phyloP scores from a whole-genome alignment of 2,329 filamentous ascomycete genomes.

The Trichophyton schoenleinii region DNA sequence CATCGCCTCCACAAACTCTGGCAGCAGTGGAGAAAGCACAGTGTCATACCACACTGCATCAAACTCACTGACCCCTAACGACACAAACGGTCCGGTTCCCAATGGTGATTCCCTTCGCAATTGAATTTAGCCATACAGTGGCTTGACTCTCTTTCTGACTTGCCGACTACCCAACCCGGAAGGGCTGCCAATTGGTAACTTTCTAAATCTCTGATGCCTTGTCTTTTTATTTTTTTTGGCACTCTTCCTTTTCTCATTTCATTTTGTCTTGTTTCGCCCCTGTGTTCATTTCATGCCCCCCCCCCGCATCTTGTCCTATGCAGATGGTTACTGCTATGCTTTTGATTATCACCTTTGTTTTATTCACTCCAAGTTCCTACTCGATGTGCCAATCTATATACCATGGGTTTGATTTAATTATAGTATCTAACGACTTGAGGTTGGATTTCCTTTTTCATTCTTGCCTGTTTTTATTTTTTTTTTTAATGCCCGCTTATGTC shows the following conservation, averaged over 20 bases:
- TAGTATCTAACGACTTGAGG: neutral
- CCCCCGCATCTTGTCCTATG: neutral
- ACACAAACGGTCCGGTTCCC: neutral
- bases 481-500: neutral
- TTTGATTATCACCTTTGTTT: neutral
- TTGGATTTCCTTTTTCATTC: neutral
- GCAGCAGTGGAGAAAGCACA: neutral
- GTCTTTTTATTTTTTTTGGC: neutral
- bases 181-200: neutral
- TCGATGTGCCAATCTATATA: neutral
- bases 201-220: neutral
- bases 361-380: neutral
- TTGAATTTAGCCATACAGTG: neutral
- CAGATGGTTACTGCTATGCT: neutral
- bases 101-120: neutral
- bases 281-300: neutral
- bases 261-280: neutral
- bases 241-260: neutral
- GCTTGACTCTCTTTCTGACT: neutral
- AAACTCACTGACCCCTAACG: neutral
- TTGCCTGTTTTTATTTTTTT: neutral
- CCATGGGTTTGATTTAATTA: neutral
- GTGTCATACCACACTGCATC: neutral
- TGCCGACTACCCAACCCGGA: neutral
- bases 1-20: neutral